A percentile compares a stretch with the other conserved stretches of the same genome.
Evolutionary conservation across 306 rosid genomes (phyloP).

Genomic region (Dicorynia guianensis): DNA sequence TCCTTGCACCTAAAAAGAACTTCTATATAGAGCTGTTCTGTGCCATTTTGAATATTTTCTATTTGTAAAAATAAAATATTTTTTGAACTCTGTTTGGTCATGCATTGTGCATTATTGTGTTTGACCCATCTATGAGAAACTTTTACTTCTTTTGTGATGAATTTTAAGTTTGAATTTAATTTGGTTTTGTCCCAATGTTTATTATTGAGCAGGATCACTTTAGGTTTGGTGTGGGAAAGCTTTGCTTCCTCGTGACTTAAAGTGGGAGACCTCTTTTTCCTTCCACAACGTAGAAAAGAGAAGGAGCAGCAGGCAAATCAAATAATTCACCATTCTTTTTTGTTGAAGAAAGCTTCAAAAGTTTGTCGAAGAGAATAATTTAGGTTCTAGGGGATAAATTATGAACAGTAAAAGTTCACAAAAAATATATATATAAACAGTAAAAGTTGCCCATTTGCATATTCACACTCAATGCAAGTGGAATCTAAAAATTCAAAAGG

Average conservation of each 20-base stretch:
- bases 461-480: conserved; percentile 13
- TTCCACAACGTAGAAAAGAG: conserved; percentile 49
- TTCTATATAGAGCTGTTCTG: not conserved
- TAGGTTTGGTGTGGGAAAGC: conserved; percentile 37
- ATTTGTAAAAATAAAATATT: not conserved
- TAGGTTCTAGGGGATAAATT: too few relatives aligned
- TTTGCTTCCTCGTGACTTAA: conserved; percentile 70
- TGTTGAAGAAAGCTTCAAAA: conserved; percentile 46
- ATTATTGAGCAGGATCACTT: conserved; percentile 26
- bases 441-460: conserved; percentile 23
- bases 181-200: conserved; percentile 5
- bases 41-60: too few relatives aligned
- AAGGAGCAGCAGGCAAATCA: conserved; percentile 43
- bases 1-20: not conserved
- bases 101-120: not conserved
- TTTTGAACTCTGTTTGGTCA: not conserved
- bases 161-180: conserved; percentile 32
- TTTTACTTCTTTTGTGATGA: not conserved
- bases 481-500: conserved; percentile 6
- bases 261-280: conserved; percentile 50
- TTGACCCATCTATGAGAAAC: not conserved
- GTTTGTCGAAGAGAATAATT: conserved; percentile 34
- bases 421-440: too few relatives aligned
- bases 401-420: too few relatives aligned
- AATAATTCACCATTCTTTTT: conserved; percentile 42